A percentile compares a stretch with the other conserved stretches of the same genome.
Evolutionary conservation across 129 eudicot genomes (phyloP).

Genomic region (Tagetes erecta): DNA sequence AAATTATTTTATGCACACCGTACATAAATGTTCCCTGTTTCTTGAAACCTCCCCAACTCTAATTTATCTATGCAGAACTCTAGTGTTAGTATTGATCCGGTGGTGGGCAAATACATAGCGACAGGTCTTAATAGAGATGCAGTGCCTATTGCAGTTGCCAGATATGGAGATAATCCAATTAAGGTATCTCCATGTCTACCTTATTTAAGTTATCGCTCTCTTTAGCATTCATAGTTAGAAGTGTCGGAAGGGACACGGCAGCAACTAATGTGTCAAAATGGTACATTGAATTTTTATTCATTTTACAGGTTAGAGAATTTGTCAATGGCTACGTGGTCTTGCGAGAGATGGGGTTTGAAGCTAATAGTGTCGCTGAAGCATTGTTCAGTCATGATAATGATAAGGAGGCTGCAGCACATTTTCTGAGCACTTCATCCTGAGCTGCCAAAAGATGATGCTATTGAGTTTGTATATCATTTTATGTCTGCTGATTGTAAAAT

Average conservation of each 20-base stretch:
- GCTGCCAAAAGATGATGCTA: background rate
- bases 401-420: conserved; percentile 80
- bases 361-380: conserved; percentile 80
- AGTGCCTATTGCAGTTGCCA: conserved; percentile 86
- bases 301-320: conserved; percentile 74
- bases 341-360: conserved; percentile 39
- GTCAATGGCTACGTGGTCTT: conserved; percentile 55
- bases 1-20: background rate
- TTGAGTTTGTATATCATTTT: conserved; percentile 9
- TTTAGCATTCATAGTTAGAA: background rate
- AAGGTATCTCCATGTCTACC: conserved; percentile 44
- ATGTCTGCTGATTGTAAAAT: conserved; percentile 15
- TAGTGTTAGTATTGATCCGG: conserved; percentile 44
- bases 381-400: conserved; percentile 77
- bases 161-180: conserved; percentile 86
- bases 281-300: background rate
- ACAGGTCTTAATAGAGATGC: conserved; percentile 86
- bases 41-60: background rate
- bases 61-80: conserved; percentile 50
- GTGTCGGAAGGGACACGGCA: background rate
- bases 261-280: background rate
- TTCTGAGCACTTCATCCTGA: conserved; percentile 54
- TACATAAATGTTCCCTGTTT: conserved; percentile 1
- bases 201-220: background rate
- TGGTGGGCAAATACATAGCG: conserved; percentile 67